Evolutionary conservation across 2,329 filamentous ascomycete genomes (phyloP).

Genomic region (Aspergillus intermedius): DNA sequence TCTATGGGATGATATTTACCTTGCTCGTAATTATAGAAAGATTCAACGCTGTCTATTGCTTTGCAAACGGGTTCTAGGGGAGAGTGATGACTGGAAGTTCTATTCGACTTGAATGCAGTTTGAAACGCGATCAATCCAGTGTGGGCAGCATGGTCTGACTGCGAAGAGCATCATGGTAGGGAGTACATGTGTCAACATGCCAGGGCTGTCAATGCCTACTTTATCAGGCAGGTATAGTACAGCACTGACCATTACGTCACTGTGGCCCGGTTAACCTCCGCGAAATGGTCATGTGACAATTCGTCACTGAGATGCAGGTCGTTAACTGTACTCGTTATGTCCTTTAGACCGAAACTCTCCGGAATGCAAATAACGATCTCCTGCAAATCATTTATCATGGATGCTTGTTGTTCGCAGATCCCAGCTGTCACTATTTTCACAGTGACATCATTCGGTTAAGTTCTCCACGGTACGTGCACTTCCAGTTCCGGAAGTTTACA

Average conservation of each 20-base stretch:
- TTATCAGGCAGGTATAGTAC: no score
- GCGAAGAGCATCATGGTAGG: neutral
- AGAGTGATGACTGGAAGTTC: neutral
- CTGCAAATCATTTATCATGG: neutral
- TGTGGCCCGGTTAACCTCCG: neutral
- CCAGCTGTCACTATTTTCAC: neutral
- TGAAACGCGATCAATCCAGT: neutral
- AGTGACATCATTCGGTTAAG: neutral
- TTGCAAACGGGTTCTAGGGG: constrained; percentile 11
- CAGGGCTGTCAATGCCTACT: no score
- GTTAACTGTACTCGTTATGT: neutral
- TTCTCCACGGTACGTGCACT: neutral
- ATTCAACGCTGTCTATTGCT: constrained; percentile 24
- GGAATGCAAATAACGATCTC: neutral
- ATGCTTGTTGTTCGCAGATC: no score
- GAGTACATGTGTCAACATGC: neutral
- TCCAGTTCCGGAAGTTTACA: neutral
- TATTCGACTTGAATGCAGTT: neutral
- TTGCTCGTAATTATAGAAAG: constrained; percentile 24
- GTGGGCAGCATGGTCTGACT: neutral
- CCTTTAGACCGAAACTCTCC: neutral
- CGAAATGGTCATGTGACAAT: neutral
- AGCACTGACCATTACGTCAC: no score
- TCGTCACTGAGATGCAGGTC: neutral
- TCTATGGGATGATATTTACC: constrained; percentile 31